Percentiles rank a stretch among this genome's conserved stretches.
Evolutionary conservation across 1,139 yeast genomes (phyloP).

Genomic region (Keqinozyma sinolaborantium): DNA sequence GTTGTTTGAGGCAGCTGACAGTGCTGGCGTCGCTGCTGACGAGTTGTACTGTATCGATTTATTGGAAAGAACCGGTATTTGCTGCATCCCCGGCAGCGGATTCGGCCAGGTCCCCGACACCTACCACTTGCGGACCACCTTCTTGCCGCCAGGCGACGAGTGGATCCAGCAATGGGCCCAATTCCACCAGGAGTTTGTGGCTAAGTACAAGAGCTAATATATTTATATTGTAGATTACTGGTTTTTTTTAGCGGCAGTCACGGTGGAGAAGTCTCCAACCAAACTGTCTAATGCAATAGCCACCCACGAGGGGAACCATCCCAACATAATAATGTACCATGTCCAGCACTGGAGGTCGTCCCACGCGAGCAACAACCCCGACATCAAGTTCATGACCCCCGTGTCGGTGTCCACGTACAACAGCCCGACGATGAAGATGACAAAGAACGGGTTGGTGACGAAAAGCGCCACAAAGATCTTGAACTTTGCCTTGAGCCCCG

Average conservation of each 20-base stretch:
- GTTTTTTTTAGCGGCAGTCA: constrained; percentile 8
- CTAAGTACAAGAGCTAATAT: constrained; percentile 35
- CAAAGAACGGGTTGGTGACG: constrained; percentile 54
- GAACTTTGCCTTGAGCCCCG: constrained; percentile 14
- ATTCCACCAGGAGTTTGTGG: constrained; percentile 73
- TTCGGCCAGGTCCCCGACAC: constrained; percentile 91
- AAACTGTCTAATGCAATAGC: constrained; percentile 35
- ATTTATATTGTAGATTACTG: constrained; percentile 4
- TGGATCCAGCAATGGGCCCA: constrained; percentile 75
- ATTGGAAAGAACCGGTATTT: constrained; percentile 87
- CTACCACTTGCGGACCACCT: constrained; percentile 90
- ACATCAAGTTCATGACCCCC: constrained; percentile 36
- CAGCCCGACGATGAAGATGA: constrained; percentile 30
- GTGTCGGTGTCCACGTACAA: constrained; percentile 25
- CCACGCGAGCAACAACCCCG: constrained; percentile 63
- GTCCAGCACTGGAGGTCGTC: constrained; percentile 78
- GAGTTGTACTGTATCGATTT: constrained; percentile 84
- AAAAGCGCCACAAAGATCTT: constrained; percentile 34
- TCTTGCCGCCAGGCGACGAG: constrained; percentile 90
- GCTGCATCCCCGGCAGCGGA: constrained; percentile 96
- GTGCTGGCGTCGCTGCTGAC: constrained; percentile 61
- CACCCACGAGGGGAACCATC: constrained; percentile 87
- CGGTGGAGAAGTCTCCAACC: constrained; percentile 24
- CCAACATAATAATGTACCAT: constrained; percentile 69
- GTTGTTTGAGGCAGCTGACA: constrained; percentile 60